Base-by-base conservation (phyloP, 495 filamentous ascomycete species). In the Podospora pseudopauciseta region DNA sequence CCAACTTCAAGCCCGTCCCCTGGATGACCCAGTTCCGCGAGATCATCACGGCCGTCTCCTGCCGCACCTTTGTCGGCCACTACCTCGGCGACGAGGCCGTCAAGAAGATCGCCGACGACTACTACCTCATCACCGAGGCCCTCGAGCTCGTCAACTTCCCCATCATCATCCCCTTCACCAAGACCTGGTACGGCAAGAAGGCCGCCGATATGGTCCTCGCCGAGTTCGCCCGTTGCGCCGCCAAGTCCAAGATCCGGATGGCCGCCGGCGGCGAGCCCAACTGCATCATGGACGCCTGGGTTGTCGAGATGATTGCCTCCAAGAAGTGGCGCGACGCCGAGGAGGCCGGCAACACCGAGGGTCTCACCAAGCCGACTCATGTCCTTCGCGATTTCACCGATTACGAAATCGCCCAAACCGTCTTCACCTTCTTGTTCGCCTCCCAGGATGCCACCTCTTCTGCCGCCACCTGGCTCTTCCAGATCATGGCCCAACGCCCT, bases 111-210 rank as follows among this genome's bases (percentile, higher is more conserved):
- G 91, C 94, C 67, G 92, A 97, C 76, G 94, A 99, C 79, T 99
- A 95, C 80, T 99, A 96, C 79, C 85, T 92, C 72, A 96, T 98
- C 75, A 99, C 95, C 18, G 96, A 91, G 59, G 95, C 95, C 7
- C 87, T 99, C 67, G 95, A 99, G 76, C 86, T 99, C 54, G 95
- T 99, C 80, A 98, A 98, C 82, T 98, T 99, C 85, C 95, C 95
- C 49, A 90, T 99, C 81, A 97, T 98, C 79, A 80, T 99, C 63
- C 95, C 95, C 59, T 99, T 86, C 85, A 97, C 95, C 72, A 94
- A 91, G 85, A 91, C 92, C 9, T 99, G 93, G 92, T 97, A 97
- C 77, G 95, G 95, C 69, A 96, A 98, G 86, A 95, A 92, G 80
- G 92, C 94, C 19, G 89, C 95, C 55, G 91, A 94, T 72, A 94